Evolutionary conservation across 2,329 filamentous ascomycete genomes (phyloP).

Genomic region (Phaeosphaeriaceae sp.): DNA sequence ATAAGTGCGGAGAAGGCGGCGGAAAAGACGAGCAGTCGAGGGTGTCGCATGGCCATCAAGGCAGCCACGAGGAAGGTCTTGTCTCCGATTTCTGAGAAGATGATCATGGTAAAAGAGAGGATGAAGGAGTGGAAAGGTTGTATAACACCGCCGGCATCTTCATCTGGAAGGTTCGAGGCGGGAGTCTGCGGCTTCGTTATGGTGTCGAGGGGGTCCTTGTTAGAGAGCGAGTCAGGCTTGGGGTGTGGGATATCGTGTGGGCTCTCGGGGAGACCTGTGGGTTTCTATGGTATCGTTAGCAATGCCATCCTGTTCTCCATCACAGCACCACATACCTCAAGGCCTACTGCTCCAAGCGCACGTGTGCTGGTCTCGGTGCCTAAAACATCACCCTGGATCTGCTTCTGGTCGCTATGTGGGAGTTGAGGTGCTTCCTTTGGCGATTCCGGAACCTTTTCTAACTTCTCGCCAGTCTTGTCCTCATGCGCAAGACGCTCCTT

Average conservation of each 20-base stretch:
- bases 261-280: conserved; percentile 78
- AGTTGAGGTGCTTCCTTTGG: conserved; percentile 86
- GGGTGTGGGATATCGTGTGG: conserved; percentile 77
- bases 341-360: conserved; percentile 44
- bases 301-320: not conserved
- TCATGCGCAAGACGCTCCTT: conserved; percentile 76
- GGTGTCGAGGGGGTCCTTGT: conserved; percentile 63
- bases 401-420: conserved; percentile 80
- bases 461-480: conserved; percentile 68
- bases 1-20: conserved; percentile 92
- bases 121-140: conserved; percentile 86
- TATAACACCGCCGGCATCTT: conserved; percentile 68
- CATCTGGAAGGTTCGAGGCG: conserved; percentile 43
- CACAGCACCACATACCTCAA: conserved; percentile 39
- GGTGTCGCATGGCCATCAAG: conserved; percentile 99
- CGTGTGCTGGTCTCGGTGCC: conserved; percentile 21
- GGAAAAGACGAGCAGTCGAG: conserved; percentile 89
- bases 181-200: conserved; percentile 33
- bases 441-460: conserved; percentile 77
- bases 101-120: conserved; percentile 94
- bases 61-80: conserved; percentile 98
- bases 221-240: conserved; percentile 67
- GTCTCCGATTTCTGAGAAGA: conserved; percentile 96
- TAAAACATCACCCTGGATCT: conserved; percentile 43
- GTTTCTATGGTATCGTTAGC: conserved; percentile 66